A percentile compares a stretch with the other conserved stretches of the same genome.
These are phyloP conservation scores for Penicillium sp. DNA, from an alignment of 2,329 filamentous ascomycete genomes.

Conservation along the genomic window DNA sequence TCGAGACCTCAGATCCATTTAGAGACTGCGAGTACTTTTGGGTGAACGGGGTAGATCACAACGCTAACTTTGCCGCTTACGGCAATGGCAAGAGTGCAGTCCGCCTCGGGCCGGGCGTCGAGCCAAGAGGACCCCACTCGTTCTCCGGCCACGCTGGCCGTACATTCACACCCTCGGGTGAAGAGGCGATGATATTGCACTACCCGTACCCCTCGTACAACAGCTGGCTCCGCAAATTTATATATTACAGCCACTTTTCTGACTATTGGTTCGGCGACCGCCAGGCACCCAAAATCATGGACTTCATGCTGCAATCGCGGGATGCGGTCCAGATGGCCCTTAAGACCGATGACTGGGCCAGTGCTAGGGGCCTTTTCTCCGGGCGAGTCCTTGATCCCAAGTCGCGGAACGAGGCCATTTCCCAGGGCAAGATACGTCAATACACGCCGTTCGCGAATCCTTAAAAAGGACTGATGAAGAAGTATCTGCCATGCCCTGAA, in stretches of 20 bases:
- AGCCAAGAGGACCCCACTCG: background rate
- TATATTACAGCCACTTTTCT: background rate
- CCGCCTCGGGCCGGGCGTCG: background rate
- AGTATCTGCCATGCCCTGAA: too few relatives aligned
- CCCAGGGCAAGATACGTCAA: background rate
- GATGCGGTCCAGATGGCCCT: background rate
- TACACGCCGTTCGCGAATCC: background rate
- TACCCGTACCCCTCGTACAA: constrained; percentile 1
- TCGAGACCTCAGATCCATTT: background rate
- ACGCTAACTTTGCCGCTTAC: background rate
- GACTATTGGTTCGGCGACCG: background rate
- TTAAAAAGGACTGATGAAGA: background rate
- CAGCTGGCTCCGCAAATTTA: background rate
- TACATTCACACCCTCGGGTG: background rate
- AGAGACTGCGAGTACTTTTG: background rate
- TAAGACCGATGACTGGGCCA: background rate
- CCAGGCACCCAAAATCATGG: background rate
- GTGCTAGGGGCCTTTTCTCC: background rate
- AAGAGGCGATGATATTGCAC: background rate
- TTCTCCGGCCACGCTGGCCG: background rate
- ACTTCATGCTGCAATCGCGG: background rate
- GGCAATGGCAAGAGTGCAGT: background rate
- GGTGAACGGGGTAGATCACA: background rate
- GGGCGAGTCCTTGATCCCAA: background rate
- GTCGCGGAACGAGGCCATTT: background rate